Conservation (phyloP, 306 rosid genomes). For the Hippophae tibetana region DNA sequence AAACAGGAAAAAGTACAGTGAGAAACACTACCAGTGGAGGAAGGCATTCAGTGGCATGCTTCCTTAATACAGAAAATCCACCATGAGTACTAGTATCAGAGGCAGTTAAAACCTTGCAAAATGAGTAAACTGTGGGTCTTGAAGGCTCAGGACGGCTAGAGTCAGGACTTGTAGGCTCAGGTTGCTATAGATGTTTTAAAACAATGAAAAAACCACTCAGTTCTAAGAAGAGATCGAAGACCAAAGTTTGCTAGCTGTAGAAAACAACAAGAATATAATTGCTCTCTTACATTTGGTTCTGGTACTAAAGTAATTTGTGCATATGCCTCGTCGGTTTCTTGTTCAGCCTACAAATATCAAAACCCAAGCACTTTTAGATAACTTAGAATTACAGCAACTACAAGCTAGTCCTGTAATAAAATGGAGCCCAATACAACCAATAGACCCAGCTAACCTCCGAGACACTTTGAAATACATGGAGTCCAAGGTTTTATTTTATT, state of each 20-base stretch:
- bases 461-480: no score
- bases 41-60: conserved; percentile 92
- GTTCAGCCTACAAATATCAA: conserved; percentile 64
- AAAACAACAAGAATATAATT: conserved; percentile 16
- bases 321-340: conserved; percentile 84
- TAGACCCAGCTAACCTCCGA: conserved; percentile 1
- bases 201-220: conserved; percentile 14
- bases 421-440: not conserved
- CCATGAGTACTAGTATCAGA: conserved; percentile 98
- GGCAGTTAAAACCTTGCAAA: conserved; percentile 82
- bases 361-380: conserved; percentile 1
- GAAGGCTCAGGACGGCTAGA: conserved; percentile 29
- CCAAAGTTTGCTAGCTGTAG: not conserved
- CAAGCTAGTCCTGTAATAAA: no score
- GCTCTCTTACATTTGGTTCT: conserved; percentile 55
- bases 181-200: conserved; percentile 40
- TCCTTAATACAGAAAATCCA: conserved; percentile 86
- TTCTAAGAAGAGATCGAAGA: not conserved
- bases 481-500: not conserved
- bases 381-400: no score
- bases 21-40: conserved; percentile 59
- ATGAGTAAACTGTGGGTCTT: conserved; percentile 44
- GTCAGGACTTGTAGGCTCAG: conserved; percentile 51
- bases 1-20: not conserved
- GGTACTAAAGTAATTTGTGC: conserved; percentile 76